Percentiles rank a stretch among this genome's conserved stretches.
phyloP scores from a whole-genome alignment of 768 basidiomycete species.

The Agrocybe chaxingu region DNA sequence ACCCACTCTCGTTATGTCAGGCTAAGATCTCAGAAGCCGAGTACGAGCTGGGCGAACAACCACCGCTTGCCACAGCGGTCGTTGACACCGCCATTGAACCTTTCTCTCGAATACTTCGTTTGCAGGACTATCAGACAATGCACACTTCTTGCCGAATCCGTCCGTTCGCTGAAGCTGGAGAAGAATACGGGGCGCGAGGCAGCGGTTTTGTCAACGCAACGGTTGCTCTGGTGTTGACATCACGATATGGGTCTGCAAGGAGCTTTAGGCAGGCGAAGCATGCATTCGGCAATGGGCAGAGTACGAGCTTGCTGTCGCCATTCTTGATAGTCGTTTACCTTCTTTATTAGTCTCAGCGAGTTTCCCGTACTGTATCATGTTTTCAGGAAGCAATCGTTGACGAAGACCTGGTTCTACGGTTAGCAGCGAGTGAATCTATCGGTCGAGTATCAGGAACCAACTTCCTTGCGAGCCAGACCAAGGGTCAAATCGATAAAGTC shows the following conservation, averaged over 20 bases:
- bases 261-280: conserved; percentile 61
- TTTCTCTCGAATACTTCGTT: conserved; percentile 74
- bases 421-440: conserved; percentile 82
- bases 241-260: conserved; percentile 52
- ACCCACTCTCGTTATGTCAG: conserved; percentile 70
- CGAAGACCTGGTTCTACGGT: conserved; percentile 74
- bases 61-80: conserved; percentile 76
- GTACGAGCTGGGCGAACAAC: conserved; percentile 52
- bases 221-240: conserved; percentile 69
- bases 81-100: conserved; percentile 89
- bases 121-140: conserved; percentile 66
- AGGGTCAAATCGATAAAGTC: conserved; percentile 88
- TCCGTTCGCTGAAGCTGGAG: conserved; percentile 76
- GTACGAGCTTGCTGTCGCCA: conserved; percentile 60
- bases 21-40: conserved; percentile 39
- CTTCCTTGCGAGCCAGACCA: conserved; percentile 85
- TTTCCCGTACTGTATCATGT: not conserved
- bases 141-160: conserved; percentile 60
- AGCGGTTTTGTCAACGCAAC: conserved; percentile 82
- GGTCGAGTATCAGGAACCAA: conserved; percentile 82
- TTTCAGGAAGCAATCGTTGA: conserved; percentile 75
- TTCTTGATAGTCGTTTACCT: conserved; percentile 66
- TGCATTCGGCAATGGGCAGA: conserved; percentile 60
- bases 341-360: too few species aligned
- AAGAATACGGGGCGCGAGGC: conserved; percentile 88